phyloP scores from a whole-genome alignment of 345 rosid genomes.

The Cardamine occulta region DNA sequence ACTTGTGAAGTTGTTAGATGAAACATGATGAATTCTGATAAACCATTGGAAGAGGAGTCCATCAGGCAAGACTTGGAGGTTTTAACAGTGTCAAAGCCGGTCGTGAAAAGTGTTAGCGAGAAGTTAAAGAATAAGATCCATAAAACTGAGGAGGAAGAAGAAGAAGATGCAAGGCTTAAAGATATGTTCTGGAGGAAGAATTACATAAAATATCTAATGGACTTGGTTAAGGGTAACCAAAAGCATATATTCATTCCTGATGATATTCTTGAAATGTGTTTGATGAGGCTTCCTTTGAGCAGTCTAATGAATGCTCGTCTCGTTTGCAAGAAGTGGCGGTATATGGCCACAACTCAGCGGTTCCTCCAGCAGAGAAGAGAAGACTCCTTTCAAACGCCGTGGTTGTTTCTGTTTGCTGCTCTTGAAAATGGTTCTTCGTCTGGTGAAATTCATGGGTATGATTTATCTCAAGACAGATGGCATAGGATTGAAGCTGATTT shows the following conservation, averaged over 20 bases:
- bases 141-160: conserved; percentile 62
- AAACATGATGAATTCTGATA: conserved; percentile 54
- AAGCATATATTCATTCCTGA: conserved; percentile 81
- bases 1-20: conserved; percentile 20
- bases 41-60: conserved; percentile 56
- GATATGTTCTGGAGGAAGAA: conserved; percentile 85
- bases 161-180: conserved; percentile 53
- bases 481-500: conserved; percentile 68
- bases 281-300: conserved; percentile 82
- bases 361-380: conserved; percentile 78
- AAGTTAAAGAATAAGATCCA: conserved; percentile 63
- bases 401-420: conserved; percentile 89
- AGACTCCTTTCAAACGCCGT: conserved; percentile 69
- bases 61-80: conserved; percentile 67
- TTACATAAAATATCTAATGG: conserved; percentile 53
- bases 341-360: conserved; percentile 67
- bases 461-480: conserved; percentile 78
- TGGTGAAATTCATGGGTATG: conserved; percentile 79
- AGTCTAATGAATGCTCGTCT: conserved; percentile 75
- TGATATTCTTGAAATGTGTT: conserved; percentile 89
- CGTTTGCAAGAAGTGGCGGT: conserved; percentile 94
- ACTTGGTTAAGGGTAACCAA: conserved; percentile 50
- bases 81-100: conserved; percentile 70
- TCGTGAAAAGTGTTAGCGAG: conserved; percentile 77
- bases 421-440: conserved; percentile 81